A percentile compares a stretch with the other conserved stretches of the same genome.
phyloP scores from a whole-genome alignment of 768 basidiomycete species.

The Tubosaeta sp. region DNA sequence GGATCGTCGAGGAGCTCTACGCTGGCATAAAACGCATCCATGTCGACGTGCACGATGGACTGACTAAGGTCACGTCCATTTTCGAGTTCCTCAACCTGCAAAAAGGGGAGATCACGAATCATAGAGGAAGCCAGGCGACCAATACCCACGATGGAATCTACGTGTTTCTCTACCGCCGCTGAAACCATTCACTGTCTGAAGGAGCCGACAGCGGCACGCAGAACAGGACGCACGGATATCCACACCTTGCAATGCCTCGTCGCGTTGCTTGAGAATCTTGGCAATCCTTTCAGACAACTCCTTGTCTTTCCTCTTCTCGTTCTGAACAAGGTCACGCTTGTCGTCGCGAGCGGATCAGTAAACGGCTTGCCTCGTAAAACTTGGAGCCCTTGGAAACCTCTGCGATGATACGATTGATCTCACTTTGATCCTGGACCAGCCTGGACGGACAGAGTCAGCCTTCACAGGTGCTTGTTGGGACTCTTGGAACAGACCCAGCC shows the following conservation, averaged over 20 bases:
- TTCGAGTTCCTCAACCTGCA: constrained; percentile 65
- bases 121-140: not conserved
- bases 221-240: constrained; percentile 49
- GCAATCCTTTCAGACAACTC: constrained; percentile 76
- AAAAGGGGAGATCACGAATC: not conserved
- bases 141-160: constrained; percentile 66
- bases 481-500: constrained; percentile 60
- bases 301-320: constrained; percentile 87
- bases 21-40: constrained; percentile 90
- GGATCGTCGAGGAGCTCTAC: constrained; percentile 71
- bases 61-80: constrained; percentile 73
- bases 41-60: constrained; percentile 89
- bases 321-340: constrained; percentile 38
- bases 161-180: constrained; percentile 60
- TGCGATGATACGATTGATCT: constrained; percentile 85
- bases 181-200: not conserved
- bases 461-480: not conserved
- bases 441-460: constrained; percentile 33
- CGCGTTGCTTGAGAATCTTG: constrained; percentile 60
- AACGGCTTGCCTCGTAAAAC: constrained; percentile 68
- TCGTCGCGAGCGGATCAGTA: not conserved
- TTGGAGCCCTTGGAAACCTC: constrained; percentile 92
- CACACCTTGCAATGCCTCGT: constrained; percentile 51
- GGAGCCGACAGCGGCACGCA: not conserved
- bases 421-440: constrained; percentile 71